Percentiles rank a stretch among this genome's conserved stretches.
phyloP scores from a whole-genome alignment of 805 yeast genomes.

The Sugiyamaella chiloensis region DNA sequence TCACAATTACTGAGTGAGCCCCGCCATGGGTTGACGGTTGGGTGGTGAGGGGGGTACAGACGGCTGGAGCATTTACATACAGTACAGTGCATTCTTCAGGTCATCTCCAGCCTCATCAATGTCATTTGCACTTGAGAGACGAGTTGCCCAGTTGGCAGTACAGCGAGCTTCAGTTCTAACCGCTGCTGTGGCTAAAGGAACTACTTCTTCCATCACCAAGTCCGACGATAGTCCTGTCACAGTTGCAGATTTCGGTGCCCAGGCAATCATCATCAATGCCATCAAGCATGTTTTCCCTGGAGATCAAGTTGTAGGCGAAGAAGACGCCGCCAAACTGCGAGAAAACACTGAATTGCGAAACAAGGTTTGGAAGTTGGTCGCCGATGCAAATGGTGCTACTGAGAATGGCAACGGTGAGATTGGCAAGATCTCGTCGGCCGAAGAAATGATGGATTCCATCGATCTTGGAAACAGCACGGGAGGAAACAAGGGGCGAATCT shows the following conservation, averaged over 20 bases:
- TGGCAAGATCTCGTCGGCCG: conserved; percentile 34
- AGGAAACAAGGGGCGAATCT: conserved; percentile 74
- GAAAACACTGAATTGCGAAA: conserved; percentile 47
- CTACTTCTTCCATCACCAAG: conserved; percentile 58
- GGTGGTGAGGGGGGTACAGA: no score
- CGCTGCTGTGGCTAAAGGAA: conserved; percentile 44
- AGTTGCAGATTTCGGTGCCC: conserved; percentile 91
- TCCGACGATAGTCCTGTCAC: conserved; percentile 94
- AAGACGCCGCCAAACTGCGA: conserved; percentile 68
- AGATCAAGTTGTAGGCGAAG: conserved; percentile 93
- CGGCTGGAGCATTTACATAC: no score
- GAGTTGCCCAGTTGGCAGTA: conserved; percentile 85
- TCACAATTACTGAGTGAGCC: no score
- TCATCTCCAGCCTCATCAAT: conserved; percentile 9
- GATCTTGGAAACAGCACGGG: conserved; percentile 81
- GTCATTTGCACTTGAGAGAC: conserved; percentile 60
- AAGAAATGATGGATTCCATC: conserved; percentile 59
- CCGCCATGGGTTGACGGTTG: no score
- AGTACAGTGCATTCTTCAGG: no score
- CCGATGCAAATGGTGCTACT: conserved; percentile 43
- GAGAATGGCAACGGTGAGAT: conserved; percentile 36
- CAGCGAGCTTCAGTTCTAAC: conserved; percentile 81
- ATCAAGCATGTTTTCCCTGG: conserved; percentile 72
- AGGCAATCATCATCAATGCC: conserved; percentile 86
- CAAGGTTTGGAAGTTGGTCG: conserved; percentile 58